These are phyloP conservation scores for Pulveroboletus sp. DNA, from an alignment of 1,284 basidiomycete genomes.

Conservation along the genomic window DNA sequence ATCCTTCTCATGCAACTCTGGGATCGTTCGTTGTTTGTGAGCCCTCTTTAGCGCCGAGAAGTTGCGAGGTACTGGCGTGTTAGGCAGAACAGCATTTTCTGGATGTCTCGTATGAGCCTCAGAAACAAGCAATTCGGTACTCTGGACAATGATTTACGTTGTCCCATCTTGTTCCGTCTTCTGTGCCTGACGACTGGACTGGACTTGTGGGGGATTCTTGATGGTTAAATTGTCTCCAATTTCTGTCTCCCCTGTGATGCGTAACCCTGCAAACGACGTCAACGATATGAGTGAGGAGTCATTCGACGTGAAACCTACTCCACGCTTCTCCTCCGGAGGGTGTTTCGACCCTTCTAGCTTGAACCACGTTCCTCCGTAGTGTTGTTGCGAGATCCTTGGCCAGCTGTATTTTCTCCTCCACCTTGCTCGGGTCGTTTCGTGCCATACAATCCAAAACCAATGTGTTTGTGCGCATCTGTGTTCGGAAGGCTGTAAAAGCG, in stretches of 20 bases:
- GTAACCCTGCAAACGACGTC: constrained; percentile 47
- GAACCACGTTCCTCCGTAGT: constrained; percentile 71
- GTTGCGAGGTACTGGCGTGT: constrained; percentile 39
- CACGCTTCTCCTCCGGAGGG: constrained; percentile 48
- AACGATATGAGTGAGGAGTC: background rate
- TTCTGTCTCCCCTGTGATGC: constrained; percentile 69
- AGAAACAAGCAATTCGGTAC: constrained; percentile 22
- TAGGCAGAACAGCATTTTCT: constrained; percentile 47
- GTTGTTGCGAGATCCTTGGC: constrained; percentile 68
- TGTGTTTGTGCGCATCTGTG: constrained; percentile 58
- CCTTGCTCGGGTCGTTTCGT: constrained; percentile 47
- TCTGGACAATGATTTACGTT: constrained; percentile 36
- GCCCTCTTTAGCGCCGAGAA: constrained; percentile 72
- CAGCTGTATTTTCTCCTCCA: constrained; percentile 54
- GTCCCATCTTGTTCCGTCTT: constrained; percentile 40
- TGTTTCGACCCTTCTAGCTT: constrained; percentile 50
- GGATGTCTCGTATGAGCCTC: constrained; percentile 38
- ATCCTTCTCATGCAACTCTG: constrained; percentile 70
- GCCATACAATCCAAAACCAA: constrained; percentile 44
- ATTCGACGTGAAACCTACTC: constrained; percentile 44
- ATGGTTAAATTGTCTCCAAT: constrained; percentile 73
- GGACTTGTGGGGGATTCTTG: constrained; percentile 50
- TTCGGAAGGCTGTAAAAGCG: constrained; percentile 57
- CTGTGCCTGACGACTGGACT: constrained; percentile 48
- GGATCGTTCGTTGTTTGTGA: constrained; percentile 58